phyloP scores from a whole-genome alignment of 805 yeast genomes.

The Metschnikowia lachancei region DNA sequence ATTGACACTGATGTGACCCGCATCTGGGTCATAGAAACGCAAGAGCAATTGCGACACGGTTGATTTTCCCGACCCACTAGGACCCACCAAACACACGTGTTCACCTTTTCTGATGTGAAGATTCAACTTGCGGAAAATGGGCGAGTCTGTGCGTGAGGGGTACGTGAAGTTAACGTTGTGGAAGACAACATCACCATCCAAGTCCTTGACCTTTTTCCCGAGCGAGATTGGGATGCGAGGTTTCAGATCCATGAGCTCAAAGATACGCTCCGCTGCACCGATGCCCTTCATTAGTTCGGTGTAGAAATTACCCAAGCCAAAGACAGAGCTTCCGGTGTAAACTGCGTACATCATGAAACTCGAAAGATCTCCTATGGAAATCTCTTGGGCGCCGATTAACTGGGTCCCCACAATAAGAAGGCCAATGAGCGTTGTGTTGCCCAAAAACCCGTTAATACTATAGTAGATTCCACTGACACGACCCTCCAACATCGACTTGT shows the following conservation, averaged over 20 bases:
- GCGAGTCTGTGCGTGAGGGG: conserved; percentile 77
- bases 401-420: conserved; percentile 76
- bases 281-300: conserved; percentile 96
- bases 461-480: conserved; percentile 69
- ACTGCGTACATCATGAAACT: conserved; percentile 95
- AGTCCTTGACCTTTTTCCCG: conserved; percentile 49
- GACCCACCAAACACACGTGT: conserved; percentile 91
- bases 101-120: conserved; percentile 73
- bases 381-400: conserved; percentile 71
- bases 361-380: conserved; percentile 84
- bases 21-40: conserved; percentile 76
- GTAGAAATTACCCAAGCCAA: conserved; percentile 86
- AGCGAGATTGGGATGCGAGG: conserved; percentile 67
- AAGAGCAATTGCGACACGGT: conserved; percentile 77
- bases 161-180: conserved; percentile 65
- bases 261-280: conserved; percentile 90
- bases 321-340: conserved; percentile 88
- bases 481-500: conserved; percentile 78
- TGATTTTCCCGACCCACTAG: conserved; percentile 95
- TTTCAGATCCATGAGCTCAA: conserved; percentile 77
- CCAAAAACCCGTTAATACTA: conserved; percentile 79
- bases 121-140: conserved; percentile 59
- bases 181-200: conserved; percentile 60
- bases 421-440: conserved; percentile 76
- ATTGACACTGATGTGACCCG: conserved; percentile 65